Percentiles rank a stretch among this genome's conserved stretches.
Evolutionary conservation across 176 grass and related monocot species (phyloP).

Genomic region (Secale cereale): DNA sequence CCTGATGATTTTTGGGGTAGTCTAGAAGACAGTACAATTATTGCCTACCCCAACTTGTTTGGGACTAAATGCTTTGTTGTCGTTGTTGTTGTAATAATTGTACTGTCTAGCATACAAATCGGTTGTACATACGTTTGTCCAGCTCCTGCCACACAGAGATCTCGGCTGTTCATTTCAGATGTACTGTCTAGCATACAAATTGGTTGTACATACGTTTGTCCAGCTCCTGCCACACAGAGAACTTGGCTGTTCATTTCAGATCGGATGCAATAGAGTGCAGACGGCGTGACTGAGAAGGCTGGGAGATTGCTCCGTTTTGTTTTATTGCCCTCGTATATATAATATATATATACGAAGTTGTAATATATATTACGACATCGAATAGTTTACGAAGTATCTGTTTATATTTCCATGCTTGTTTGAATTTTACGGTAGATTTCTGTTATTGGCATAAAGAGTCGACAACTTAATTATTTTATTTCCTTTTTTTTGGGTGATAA

Average conservation of each 20-base stretch:
- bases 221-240: too few species aligned
- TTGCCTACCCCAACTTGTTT: too few species aligned
- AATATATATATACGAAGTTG: not conserved
- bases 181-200: too few species aligned
- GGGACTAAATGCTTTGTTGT: too few species aligned
- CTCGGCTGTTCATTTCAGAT: not conserved
- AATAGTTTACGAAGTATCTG: not conserved
- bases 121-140: not conserved
- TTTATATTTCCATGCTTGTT: slow-evolving; percentile 5
- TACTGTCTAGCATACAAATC: not conserved
- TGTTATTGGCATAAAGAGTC: not conserved
- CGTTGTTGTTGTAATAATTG: too few species aligned
- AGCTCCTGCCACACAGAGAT: not conserved
- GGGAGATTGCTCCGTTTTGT: not conserved
- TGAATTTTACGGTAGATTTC: not conserved
- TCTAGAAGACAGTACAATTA: too few species aligned
- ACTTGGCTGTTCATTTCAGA: not conserved
- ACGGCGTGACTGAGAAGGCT: not conserved
- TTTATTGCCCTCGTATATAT: not conserved
- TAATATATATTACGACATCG: not conserved
- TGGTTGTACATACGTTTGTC: too few species aligned
- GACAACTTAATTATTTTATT: slow-evolving; percentile 14
- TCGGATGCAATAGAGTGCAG: not conserved
- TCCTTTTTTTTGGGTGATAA: slow-evolving; percentile 32
- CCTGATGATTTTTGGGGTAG: too few species aligned